Base-by-base conservation (phyloP, 73 alveolate genomes). In the Paramecium sexaurelia region DNA sequence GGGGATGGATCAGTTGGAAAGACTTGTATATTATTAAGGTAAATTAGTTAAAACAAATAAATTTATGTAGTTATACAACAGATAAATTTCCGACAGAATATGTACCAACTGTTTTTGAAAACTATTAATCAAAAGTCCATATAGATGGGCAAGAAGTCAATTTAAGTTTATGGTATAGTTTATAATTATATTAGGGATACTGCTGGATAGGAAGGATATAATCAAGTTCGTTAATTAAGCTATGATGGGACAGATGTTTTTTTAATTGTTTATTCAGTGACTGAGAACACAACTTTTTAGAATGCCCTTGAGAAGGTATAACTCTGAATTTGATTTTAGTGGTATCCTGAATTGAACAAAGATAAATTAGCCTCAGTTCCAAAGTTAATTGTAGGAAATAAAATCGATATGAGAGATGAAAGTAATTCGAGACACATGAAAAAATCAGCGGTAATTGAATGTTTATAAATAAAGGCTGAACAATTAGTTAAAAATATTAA, bases 1-100 rank as follows among this genome's bases (percentile, higher is more conserved):
- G 98, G 98, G 15, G 98, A 95, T 94, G 92, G 96, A 40, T 78
- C 96, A 24, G 98, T 95, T 40, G 97, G 96, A 26, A 94, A 95
- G 61, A 93, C 97, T 11, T 95, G 97, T 71, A 78, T 95, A 41
- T 43, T 95, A 39, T 92, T 95, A 9, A 85, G 96, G 94, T 88
- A 37, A n/a, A 35, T n/a, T 17, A 51, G 29, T 51, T 51, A 15
- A 17, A 51, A 43, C 2, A 73, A 2, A 1, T 24, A 2, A 8
- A 9, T 9, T 15, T 37, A 0, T 33, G 2, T 78, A 84, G 92
- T 78, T 95, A 95, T 33, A 75, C 95, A 66, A 41, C 92, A 45
- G 98, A 93, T 83, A 66, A 86, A 22, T 95, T 95, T 92, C 97
- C 98, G 5, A 84, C 85, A 1, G 97, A 95, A 24, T 93, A 95